Conservation (phyloP, 192 early-diverging fungal species). For the Lobosporangium transversale region DNA sequence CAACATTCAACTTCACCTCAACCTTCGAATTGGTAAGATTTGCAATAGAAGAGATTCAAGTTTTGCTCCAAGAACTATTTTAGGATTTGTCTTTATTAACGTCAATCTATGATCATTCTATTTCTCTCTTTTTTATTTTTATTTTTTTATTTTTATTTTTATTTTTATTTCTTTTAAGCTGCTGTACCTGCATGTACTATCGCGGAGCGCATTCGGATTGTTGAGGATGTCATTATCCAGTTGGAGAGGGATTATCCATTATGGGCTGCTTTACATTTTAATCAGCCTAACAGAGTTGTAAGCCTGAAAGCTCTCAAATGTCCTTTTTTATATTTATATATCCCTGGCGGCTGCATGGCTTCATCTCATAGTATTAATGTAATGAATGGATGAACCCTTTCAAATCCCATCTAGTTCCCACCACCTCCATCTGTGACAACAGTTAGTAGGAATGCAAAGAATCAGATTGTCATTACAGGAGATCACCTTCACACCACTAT, state of each 20-base stretch:
- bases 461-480: constrained; percentile 50
- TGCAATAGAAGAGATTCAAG: no score
- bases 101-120: no score
- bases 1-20: constrained; percentile 80
- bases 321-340: background rate
- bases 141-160: no score
- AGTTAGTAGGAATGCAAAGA: constrained; percentile 40
- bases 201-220: constrained; percentile 70
- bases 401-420: constrained; percentile 19
- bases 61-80: no score
- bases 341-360: no score
- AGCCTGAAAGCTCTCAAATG: constrained; percentile 7
- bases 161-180: constrained; percentile 11
- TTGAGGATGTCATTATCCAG: constrained; percentile 82
- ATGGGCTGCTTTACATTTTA: constrained; percentile 84
- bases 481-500: constrained; percentile 42
- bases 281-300: constrained; percentile 71
- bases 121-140: no score
- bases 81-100: no score
- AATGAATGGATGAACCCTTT: background rate
- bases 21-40: constrained; percentile 67
- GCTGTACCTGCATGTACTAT: constrained; percentile 52
- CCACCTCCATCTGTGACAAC: constrained; percentile 43
- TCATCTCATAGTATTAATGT: background rate
- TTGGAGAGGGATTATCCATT: constrained; percentile 80